These are phyloP conservation scores for Wallacemonas sp. DNA, from an alignment of 208 protist species.

Conservation along the genomic window DNA sequence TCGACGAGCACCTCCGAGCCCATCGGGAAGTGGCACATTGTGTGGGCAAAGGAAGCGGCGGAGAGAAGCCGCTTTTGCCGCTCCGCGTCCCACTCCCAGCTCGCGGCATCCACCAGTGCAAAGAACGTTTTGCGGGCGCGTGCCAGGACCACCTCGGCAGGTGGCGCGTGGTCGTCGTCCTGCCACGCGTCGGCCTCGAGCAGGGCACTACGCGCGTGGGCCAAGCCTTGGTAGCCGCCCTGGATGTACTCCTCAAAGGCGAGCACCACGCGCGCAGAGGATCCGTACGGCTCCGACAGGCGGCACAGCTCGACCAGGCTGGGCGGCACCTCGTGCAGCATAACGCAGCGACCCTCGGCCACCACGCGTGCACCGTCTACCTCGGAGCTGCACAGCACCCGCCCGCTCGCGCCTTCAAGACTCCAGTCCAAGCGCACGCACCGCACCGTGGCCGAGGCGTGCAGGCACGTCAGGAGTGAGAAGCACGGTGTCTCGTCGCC, in stretches of 20 bases:
- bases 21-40: conserved; percentile 23
- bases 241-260: conserved; percentile 29
- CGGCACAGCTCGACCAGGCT: conserved; percentile 24
- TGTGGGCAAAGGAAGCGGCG: conserved; percentile 36
- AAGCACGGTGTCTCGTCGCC: conserved; percentile 21
- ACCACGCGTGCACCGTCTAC: conserved; percentile 36
- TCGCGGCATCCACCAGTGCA: conserved; percentile 40
- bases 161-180: not conserved
- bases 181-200: not conserved
- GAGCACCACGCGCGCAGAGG: conserved; percentile 24
- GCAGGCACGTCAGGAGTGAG: conserved; percentile 34
- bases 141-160: not conserved
- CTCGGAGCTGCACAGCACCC: conserved; percentile 23
- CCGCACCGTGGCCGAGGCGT: conserved; percentile 20
- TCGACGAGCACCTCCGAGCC: conserved; percentile 32
- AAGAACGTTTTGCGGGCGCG: conserved; percentile 20
- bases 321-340: conserved; percentile 28
- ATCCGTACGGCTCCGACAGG: conserved; percentile 27
- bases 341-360: conserved; percentile 23
- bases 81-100: conserved; percentile 33
- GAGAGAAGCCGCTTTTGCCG: conserved; percentile 45
- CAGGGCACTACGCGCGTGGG: conserved; percentile 15
- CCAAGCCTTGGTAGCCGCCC: conserved; percentile 31
- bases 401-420: conserved; percentile 31
- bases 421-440: conserved; percentile 47